Evolutionary conservation across 768 basidiomycete species (phyloP), one percentile per base, ranked within the genome.

Genomic region (Serendipita sp.): DNA sequence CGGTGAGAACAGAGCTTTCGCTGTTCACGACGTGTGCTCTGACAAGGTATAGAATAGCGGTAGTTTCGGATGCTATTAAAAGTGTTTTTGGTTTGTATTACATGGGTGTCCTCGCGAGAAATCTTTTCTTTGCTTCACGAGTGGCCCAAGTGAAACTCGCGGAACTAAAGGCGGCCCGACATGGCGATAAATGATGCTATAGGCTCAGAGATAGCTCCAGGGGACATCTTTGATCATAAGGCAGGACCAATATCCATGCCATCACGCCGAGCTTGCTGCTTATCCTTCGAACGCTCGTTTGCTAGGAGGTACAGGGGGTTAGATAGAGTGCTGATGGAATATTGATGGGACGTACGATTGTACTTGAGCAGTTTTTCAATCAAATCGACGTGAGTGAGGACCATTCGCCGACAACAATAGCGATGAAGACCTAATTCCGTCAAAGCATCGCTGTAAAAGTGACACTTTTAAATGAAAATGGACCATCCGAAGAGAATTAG

Each of bases 391-490:
- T 98, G 95, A 0, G 95, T 97, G 63, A 97, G 77, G 3, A 98
- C 90, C 95, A 97, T 98, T 53, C 95, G 83, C 52, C 94, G 81
- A 75, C 95, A 97, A 75, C 95, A 98, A 71, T 98, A 98, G 64
- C 95, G 77, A 74, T 91, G 94, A 50, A 98, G 75, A 68, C 93
- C 88, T 1, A 95, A 77, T 69, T 88, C 84, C 66, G 94, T 91
- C 48, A 96, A 80, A 3, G 92, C 91, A 63, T 95, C 91, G 69
- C 93, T 95, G 67, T 46, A 33, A 31, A 58, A 43, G 37, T 33
- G 55, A 23, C 52, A 65, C 43, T 27, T 55, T 15, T 11, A 44
- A 15, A 10, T 62, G 3, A 62, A 31, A 31, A 50, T 37, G 48
- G 63, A 60, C 8, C 48, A 45, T 16, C 29, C 36, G 64, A 40